phyloP scores from a whole-genome alignment of 176 grass and related monocot genomes.

The Saccharum spontaneum region DNA sequence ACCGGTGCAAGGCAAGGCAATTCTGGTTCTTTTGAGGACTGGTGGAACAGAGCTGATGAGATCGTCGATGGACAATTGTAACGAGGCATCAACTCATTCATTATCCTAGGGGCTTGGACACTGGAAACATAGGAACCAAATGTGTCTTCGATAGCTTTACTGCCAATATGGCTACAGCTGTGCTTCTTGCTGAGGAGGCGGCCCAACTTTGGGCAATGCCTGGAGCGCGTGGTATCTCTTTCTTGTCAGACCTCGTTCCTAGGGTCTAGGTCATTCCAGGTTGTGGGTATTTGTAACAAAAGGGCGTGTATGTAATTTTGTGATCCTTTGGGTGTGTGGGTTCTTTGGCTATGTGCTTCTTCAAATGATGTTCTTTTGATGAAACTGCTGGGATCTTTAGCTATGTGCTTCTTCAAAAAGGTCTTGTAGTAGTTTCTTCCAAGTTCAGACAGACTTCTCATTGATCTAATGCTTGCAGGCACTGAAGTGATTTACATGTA shows the following conservation, averaged over 20 bases:
- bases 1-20: too few relatives aligned
- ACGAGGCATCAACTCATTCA: not conserved
- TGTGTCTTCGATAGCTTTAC: not conserved
- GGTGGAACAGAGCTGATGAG: too few relatives aligned
- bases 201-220: not conserved
- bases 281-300: not conserved
- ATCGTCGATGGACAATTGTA: too few relatives aligned
- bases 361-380: not conserved
- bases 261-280: not conserved
- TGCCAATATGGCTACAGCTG: not conserved
- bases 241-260: too few relatives aligned
- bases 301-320: not conserved
- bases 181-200: not conserved
- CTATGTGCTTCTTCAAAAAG: not conserved
- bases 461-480: slow-evolving; percentile 8
- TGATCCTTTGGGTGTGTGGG: not conserved
- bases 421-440: not conserved
- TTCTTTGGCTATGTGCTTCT: not conserved
- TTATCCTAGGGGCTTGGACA: not conserved
- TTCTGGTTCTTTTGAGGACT: too few relatives aligned
- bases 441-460: not conserved
- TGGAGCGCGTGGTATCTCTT: not conserved
- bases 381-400: not conserved
- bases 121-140: not conserved
- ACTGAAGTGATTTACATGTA: not conserved